Conservation (phyloP, 1,139 yeast species). For the Candida frijolesensis region DNA sequence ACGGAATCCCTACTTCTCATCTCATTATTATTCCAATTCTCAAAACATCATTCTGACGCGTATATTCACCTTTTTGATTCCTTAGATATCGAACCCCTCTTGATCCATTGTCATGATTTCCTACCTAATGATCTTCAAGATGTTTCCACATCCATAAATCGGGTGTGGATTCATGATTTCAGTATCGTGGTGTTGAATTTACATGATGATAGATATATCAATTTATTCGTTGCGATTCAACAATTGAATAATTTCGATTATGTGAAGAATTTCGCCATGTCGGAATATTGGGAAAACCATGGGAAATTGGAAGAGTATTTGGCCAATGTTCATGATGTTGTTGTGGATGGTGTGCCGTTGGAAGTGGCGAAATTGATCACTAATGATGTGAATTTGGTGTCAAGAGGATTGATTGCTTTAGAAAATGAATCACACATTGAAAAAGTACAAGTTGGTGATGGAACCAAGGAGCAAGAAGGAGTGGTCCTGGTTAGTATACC, state of each 20-base stretch:
- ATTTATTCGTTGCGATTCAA: constrained; percentile 31
- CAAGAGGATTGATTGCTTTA: constrained; percentile 9
- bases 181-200: constrained; percentile 31
- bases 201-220: constrained; percentile 27
- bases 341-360: constrained; percentile 15
- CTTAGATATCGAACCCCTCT: constrained; percentile 54
- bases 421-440: constrained; percentile 6
- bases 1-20: constrained; percentile 52
- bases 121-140: constrained; percentile 45
- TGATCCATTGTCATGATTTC: constrained; percentile 48
- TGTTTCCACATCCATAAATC: constrained; percentile 40
- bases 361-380: constrained; percentile 21
- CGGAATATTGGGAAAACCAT: constrained; percentile 8
- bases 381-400: constrained; percentile 11
- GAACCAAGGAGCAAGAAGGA: constrained; percentile 28
- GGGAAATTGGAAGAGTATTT: constrained; percentile 7
- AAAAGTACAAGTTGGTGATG: constrained; percentile 19
- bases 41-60: constrained; percentile 28
- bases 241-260: constrained; percentile 26
- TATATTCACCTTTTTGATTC: constrained; percentile 54
- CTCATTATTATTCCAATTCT: constrained; percentile 39
- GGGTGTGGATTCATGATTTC: constrained; percentile 47
- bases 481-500: constrained; percentile 22
- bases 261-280: constrained; percentile 21
- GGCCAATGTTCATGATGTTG: constrained; percentile 11